Evolutionary conservation across 495 filamentous ascomycete species (phyloP).

Genomic region (Penicillium lividum): DNA sequence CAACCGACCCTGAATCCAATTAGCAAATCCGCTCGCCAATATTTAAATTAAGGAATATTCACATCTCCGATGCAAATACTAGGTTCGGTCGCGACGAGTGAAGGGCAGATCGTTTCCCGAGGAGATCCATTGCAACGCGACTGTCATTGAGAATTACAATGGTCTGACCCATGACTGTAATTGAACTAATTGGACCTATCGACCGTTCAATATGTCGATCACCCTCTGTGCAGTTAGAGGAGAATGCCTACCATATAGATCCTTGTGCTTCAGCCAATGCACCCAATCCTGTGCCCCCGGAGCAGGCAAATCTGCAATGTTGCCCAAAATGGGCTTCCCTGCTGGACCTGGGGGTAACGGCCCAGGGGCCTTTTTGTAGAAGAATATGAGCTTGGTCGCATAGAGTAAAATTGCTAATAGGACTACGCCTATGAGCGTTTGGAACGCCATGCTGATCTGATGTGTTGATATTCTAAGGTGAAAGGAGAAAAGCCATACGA

Average conservation of each 20-base stretch:
- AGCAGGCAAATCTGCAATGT: slow-evolving; percentile 16
- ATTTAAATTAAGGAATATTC: neutral
- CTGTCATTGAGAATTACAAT: slow-evolving; percentile 49
- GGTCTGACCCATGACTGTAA: slow-evolving; percentile 49
- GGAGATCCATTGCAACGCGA: slow-evolving; percentile 39
- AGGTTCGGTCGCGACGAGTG: slow-evolving; percentile 43
- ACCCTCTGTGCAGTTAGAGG: too few relatives aligned
- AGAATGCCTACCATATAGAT: slow-evolving; percentile 13
- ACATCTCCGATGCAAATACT: slow-evolving; percentile 44
- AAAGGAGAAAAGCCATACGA: neutral
- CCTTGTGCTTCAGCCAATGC: slow-evolving; percentile 22
- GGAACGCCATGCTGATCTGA: neutral
- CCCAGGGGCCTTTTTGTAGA: neutral
- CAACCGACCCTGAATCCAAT: slow-evolving; percentile 32
- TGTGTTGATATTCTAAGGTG: neutral
- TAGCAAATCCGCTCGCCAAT: neutral
- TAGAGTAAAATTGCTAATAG: slow-evolving; percentile 1
- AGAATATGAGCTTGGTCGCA: neutral
- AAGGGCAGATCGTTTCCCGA: slow-evolving; percentile 42
- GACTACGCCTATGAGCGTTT: slow-evolving; percentile 1
- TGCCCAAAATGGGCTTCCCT: slow-evolving; percentile 16
- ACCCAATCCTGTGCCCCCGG: slow-evolving; percentile 17
- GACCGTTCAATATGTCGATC: neutral
- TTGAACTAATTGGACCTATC: slow-evolving; percentile 47
- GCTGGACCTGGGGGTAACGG: slow-evolving; percentile 19